Evolutionary conservation across 352 stramenopile genomes (phyloP), one percentile per base, ranked within the genome.

Genomic region (Stramenopiles sp.): DNA sequence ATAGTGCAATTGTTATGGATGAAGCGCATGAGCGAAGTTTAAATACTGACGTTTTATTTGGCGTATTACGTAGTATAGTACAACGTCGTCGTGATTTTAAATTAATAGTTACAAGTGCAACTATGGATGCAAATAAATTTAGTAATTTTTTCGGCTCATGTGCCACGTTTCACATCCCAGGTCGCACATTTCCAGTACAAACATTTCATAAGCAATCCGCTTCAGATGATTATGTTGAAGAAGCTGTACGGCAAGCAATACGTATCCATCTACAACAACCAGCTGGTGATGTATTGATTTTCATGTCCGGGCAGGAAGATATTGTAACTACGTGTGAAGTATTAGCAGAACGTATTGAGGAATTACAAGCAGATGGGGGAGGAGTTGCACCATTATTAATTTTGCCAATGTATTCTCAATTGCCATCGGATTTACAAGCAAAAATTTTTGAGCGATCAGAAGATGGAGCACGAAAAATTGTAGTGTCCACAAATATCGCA

Each of bases 401-500:
- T 80, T 87, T 98, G 0, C 96, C 97, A 4, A 94, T 98, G 0
- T 99, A 99, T 83, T 96, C 93, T 78, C 91, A 96, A 0, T 86
- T 99, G 33, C 96, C 96, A 63, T 97, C 92, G 0, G 96, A 99
- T 85, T 98, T 99, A 93, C 97, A 99, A 85, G 97, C 92, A 7
- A 89, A 93, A 1, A 99, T 99, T 81, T 99, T 99, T 82, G 95
- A 99, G 84, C 96, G 94, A 7, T 93, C 95, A 53, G 93, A 93
- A 0, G 88, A 90, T 78, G 94, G 95, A 30, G 91, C 92, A 0
- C 92, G 97, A 63, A 99, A 99, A 85, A 97, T 93, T 83, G 92
- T 99, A 0, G 91, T 99, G 6, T 96, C 97, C 0, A 99, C 97
- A 4, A 99, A 99, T 86, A 99, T 99, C 83, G 96, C 97, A 0